A percentile compares a stretch with the other conserved stretches of the same genome.
Conservation (phyloP, 192 early-diverging fungal genomes). For the Chytriomyces hyalinus region DNA sequence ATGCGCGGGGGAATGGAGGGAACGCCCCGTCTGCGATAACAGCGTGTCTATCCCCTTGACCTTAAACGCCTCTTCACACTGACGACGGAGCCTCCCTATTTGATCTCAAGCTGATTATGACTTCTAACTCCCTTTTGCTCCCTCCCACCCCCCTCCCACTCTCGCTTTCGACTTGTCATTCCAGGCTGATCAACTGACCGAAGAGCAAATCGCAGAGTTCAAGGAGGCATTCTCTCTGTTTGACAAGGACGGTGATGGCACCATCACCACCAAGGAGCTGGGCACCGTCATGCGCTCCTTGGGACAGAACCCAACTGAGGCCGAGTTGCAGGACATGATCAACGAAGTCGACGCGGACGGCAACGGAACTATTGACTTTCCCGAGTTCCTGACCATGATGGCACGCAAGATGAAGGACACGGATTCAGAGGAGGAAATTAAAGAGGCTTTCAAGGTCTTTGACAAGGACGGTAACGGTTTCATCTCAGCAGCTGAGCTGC, state of each 20-base stretch:
- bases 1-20: too few species aligned
- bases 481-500: constrained; percentile 90
- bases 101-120: too few species aligned
- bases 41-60: too few species aligned
- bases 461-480: constrained; percentile 95
- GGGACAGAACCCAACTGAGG: constrained; percentile 90
- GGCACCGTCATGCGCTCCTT: constrained; percentile 96
- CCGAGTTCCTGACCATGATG: constrained; percentile 94
- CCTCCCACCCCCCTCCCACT: too few species aligned
- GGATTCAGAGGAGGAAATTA: constrained; percentile 90
- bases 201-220: constrained; percentile 87
- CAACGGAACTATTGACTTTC: constrained; percentile 94
- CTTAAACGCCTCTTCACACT: too few species aligned
- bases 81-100: too few species aligned
- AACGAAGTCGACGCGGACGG: constrained; percentile 96
- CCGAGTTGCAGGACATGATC: constrained; percentile 94
- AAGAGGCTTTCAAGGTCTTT: constrained; percentile 97
- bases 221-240: constrained; percentile 93
- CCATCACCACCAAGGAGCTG: constrained; percentile 94
- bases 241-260: constrained; percentile 95
- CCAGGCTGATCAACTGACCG: constrained; percentile 77
- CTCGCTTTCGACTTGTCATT: neutral
- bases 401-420: constrained; percentile 88
- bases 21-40: too few species aligned
- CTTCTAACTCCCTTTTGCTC: too few species aligned